These are phyloP conservation scores for Talaromyces marneffei DNA, from an alignment of 2,329 filamentous ascomycete genomes.

Conservation along the genomic window DNA sequence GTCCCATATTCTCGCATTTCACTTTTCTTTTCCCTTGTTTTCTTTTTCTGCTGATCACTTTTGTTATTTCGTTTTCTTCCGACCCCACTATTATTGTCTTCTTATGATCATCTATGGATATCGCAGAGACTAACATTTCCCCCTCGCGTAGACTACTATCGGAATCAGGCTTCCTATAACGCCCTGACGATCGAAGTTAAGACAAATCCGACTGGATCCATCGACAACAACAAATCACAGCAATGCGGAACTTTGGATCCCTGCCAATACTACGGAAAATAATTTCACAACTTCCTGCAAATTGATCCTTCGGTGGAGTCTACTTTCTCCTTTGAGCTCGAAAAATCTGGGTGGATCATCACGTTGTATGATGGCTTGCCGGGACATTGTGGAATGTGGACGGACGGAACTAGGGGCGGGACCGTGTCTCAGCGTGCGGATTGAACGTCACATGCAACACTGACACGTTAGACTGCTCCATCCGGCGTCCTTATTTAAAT, in stretches of 20 bases:
- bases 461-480: constrained; percentile 5
- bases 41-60: background rate
- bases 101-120: constrained; percentile 1
- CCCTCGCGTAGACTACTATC: constrained; percentile 44
- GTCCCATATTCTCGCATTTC: background rate
- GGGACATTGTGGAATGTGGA: background rate
- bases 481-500: background rate
- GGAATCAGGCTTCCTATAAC: constrained; percentile 45
- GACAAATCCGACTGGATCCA: background rate
- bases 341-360: background rate
- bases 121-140: constrained; percentile 19
- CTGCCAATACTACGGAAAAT: background rate
- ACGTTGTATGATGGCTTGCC: background rate
- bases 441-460: background rate
- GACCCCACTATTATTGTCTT: background rate
- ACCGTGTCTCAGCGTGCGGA: constrained; percentile 1
- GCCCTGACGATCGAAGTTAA: constrained; percentile 6
- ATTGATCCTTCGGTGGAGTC: constrained; percentile 6
- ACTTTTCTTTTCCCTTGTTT: background rate
- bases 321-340: background rate
- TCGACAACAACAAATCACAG: constrained; percentile 6
- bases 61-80: background rate
- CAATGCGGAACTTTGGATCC: background rate
- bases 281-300: background rate
- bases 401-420: background rate